These are phyloP conservation scores for Aphelidium insulamus DNA, from an alignment of 371 early-diverging fungal genomes.

Conservation along the genomic window DNA sequence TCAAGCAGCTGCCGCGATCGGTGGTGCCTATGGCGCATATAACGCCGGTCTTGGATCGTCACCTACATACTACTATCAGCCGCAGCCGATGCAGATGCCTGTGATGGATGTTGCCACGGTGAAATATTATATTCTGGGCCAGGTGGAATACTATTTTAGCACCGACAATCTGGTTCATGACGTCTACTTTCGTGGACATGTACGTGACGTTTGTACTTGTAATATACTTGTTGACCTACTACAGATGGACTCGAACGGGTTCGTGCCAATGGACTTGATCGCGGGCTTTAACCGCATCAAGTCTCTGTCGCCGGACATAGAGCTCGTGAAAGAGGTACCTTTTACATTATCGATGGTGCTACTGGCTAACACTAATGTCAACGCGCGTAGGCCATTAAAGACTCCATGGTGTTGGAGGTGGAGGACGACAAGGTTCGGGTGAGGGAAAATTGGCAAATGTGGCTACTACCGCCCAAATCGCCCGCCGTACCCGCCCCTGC, in stretches of 20 bases:
- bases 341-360: too few species aligned
- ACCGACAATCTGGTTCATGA: slow-evolving; percentile 85
- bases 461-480: slow-evolving; percentile 48
- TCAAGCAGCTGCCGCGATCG: too few species aligned
- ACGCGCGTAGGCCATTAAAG: slow-evolving; percentile 25
- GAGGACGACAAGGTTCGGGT: slow-evolving; percentile 35
- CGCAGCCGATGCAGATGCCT: too few species aligned
- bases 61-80: too few species aligned
- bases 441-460: slow-evolving; percentile 48
- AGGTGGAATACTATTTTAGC: slow-evolving; percentile 88
- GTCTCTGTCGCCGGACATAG: slow-evolving; percentile 32
- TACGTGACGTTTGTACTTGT: background rate
- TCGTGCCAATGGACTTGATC: slow-evolving; percentile 40
- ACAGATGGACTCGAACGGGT: slow-evolving; percentile 62
- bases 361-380: too few species aligned
- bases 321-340: too few species aligned
- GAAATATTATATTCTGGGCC: too few species aligned
- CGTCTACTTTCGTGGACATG: slow-evolving; percentile 60
- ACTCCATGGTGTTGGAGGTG: slow-evolving; percentile 30
- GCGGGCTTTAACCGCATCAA: slow-evolving; percentile 72
- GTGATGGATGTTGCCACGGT: too few species aligned
- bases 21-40: too few species aligned
- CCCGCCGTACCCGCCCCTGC: too few species aligned
- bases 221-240: background rate
- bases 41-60: too few species aligned